Evolutionary conservation across 176 grass and related monocot genomes (phyloP).

Genomic region (Miscanthus lutarioriparius): DNA sequence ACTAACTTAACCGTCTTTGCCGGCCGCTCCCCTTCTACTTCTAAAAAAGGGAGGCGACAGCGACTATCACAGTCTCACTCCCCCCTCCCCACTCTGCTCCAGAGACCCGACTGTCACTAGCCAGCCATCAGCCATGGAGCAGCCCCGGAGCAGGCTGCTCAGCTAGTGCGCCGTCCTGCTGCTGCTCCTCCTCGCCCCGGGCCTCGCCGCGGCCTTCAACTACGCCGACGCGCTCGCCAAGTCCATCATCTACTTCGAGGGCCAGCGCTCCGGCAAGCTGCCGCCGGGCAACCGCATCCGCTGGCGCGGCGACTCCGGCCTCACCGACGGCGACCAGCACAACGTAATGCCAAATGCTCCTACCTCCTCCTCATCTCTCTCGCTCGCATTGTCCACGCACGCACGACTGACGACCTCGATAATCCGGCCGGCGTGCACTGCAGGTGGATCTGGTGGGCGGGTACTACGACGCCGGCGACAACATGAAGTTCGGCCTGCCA

Average conservation of each 20-base stretch:
- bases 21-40: background rate
- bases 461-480: slow-evolving; percentile 92
- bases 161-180: background rate
- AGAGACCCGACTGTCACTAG: background rate
- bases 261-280: slow-evolving; percentile 89
- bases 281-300: slow-evolving; percentile 57
- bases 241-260: slow-evolving; percentile 95
- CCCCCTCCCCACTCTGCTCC: background rate
- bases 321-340: slow-evolving; percentile 58
- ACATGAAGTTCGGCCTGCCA: slow-evolving; percentile 85
- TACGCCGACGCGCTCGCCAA: slow-evolving; percentile 87
- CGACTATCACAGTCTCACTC: background rate
- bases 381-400: too few relatives aligned
- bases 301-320: slow-evolving; percentile 73
- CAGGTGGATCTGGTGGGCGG: slow-evolving; percentile 84
- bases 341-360: background rate
- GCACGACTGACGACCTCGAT: too few relatives aligned
- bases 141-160: background rate
- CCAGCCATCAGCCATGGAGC: slow-evolving; percentile 7
- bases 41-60: background rate
- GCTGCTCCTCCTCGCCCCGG: slow-evolving; percentile 33
- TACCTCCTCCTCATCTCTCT: too few relatives aligned
- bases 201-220: slow-evolving; percentile 48
- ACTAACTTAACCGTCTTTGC: slow-evolving; percentile 32
- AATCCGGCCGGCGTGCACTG: too few relatives aligned